These are phyloP conservation scores for Epichloe uncinata DNA, from an alignment of 2,329 filamentous ascomycete genomes.

Conservation along the genomic window DNA sequence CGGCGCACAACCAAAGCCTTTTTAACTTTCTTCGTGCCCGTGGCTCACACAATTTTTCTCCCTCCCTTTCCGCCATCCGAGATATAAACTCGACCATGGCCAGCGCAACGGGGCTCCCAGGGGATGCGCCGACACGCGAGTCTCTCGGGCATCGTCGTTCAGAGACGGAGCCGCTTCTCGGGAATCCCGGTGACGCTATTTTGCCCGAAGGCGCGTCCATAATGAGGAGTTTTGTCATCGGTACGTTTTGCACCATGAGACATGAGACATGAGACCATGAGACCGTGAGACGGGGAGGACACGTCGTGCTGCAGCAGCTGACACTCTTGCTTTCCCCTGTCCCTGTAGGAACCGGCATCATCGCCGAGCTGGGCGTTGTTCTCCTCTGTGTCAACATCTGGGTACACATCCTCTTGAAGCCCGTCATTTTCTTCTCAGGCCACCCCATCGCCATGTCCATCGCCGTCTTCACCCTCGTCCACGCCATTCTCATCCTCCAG, in stretches of 20 bases:
- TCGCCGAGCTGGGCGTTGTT: slow-evolving; percentile 68
- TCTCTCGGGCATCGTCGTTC: slow-evolving; percentile 12
- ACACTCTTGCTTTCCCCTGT: neutral
- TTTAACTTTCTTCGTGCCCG: neutral
- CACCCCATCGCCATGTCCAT: slow-evolving; percentile 63
- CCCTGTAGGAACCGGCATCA: slow-evolving; percentile 56
- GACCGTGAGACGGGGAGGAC: neutral
- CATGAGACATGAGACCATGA: neutral
- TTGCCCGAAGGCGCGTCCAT: slow-evolving; percentile 53
- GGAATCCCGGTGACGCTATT: slow-evolving; percentile 54
- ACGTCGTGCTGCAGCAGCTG: neutral
- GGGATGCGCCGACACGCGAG: slow-evolving; percentile 23
- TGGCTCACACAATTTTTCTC: no score
- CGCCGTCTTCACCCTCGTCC: slow-evolving; percentile 60
- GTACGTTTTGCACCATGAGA: slow-evolving; percentile 28
- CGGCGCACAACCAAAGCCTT: neutral
- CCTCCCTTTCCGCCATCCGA: neutral
- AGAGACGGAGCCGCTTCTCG: slow-evolving; percentile 32
- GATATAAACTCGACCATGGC: slow-evolving; percentile 37
- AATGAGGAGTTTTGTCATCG: slow-evolving; percentile 58
- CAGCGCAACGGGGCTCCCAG: slow-evolving; percentile 53
- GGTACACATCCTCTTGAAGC: slow-evolving; percentile 57
- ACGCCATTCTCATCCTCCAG: slow-evolving; percentile 76
- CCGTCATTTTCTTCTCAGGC: slow-evolving; percentile 69
- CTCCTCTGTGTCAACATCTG: slow-evolving; percentile 67